phyloP scores from a whole-genome alignment of 2,329 filamentous ascomycete genomes.

The Chalara sp. region DNA sequence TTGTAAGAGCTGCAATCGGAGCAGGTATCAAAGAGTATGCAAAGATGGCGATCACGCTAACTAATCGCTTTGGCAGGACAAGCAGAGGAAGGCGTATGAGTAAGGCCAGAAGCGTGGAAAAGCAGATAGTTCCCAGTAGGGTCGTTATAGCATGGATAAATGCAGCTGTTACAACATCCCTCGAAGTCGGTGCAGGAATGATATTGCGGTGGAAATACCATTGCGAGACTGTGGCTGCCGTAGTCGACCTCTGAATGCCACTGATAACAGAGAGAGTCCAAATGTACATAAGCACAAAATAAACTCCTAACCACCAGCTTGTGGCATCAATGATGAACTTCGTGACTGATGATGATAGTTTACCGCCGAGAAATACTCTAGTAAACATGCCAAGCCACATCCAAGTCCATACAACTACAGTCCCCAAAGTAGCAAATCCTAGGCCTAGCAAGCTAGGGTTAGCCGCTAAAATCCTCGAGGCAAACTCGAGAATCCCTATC shows the following conservation, averaged over 20 bases:
- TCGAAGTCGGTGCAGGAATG: constrained; percentile 68
- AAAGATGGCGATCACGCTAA: constrained; percentile 58
- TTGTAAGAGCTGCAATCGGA: constrained; percentile 78
- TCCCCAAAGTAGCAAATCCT: constrained; percentile 69
- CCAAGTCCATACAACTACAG: constrained; percentile 89
- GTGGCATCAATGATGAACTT: constrained; percentile 77
- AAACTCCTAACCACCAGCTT: constrained; percentile 92
- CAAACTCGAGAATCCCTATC: constrained; percentile 85
- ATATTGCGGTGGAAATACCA: constrained; percentile 98
- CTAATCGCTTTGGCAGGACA: constrained; percentile 66
- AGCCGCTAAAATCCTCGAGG: constrained; percentile 76
- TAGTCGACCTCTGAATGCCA: constrained; percentile 83
- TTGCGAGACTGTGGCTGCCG: constrained; percentile 90
- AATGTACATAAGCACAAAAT: constrained; percentile 89
- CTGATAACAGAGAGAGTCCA: constrained; percentile 88
- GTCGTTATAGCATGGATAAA: constrained; percentile 75
- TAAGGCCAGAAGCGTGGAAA: constrained; percentile 76
- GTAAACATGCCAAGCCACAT: constrained; percentile 96
- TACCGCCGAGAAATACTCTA: constrained; percentile 87
- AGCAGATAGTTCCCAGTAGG: constrained; percentile 85
- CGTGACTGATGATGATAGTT: constrained; percentile 56
- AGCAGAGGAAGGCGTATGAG: constrained; percentile 79
- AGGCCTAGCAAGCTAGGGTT: constrained; percentile 77
- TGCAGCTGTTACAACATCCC: constrained; percentile 76
- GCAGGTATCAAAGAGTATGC: constrained; percentile 78